Percentiles rank a stretch among this genome's conserved stretches.
Evolutionary conservation across 83 land plant species (phyloP).

Genomic region (Larix sibirica): DNA sequence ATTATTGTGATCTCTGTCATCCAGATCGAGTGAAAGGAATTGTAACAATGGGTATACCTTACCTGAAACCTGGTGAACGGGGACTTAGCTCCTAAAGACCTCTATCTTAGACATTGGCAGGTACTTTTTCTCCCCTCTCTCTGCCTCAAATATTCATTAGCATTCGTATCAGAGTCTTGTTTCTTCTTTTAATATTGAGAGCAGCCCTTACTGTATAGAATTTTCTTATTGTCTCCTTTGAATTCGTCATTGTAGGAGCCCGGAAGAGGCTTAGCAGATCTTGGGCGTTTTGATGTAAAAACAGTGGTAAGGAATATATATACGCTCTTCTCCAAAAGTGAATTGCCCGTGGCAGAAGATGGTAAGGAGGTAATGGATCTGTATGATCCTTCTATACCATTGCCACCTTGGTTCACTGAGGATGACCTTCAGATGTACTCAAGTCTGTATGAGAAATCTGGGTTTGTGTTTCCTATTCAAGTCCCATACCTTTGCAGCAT

Average conservation of each 20-base stretch:
- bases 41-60: conserved; percentile 22
- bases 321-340: conserved; percentile 56
- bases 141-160: background rate
- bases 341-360: conserved; percentile 51
- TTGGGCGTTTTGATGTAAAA: conserved; percentile 53
- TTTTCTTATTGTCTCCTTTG: background rate
- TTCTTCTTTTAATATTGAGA: background rate
- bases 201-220: background rate
- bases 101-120: conserved; percentile 4
- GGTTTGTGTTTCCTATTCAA: conserved; percentile 47
- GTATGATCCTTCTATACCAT: conserved; percentile 48
- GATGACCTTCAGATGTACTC: conserved; percentile 44
- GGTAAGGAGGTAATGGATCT: conserved; percentile 67
- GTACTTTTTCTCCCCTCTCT: background rate
- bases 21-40: conserved; percentile 21
- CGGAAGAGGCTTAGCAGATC: conserved; percentile 74
- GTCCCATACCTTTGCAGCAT: conserved; percentile 35
- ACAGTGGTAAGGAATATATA: conserved; percentile 60
- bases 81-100: background rate
- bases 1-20: background rate
- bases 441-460: conserved; percentile 53
- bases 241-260: conserved; percentile 32
- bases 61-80: background rate
- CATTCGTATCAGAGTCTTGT: no score
- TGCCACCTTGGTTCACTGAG: conserved; percentile 64